Evolutionary conservation across 208 protist species (phyloP), one percentile per base, ranked within the genome.

Genomic region (Acanthamoeba divionensis): DNA sequence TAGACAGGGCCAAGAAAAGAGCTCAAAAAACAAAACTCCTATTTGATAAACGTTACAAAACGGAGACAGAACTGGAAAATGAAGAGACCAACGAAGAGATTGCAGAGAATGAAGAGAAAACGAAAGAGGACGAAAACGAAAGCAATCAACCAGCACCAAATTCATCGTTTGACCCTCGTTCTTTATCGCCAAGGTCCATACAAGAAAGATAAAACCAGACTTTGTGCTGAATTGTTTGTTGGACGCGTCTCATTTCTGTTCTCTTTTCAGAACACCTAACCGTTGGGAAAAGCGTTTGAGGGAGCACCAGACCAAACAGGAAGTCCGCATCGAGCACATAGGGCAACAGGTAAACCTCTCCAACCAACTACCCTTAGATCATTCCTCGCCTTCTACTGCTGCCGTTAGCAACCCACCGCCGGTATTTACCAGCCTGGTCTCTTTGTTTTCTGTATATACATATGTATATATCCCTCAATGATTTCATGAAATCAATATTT

Each of bases 1-100:
- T 75, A 47, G 66, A 75, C n/a, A 38, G 66, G 33, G 66, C 66
- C 36, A 47, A 75, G 66, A 75, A 75, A 47, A 21, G 66, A 26
- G 66, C 66, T 8, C 36, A 54, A 12, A 75, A 24, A 41, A 47
- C 66, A 21, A 75, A 75, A 47, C 29, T 75, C 29, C 41, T 47
- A 38, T 75, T 75, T 24, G 50, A 47, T 47, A 47, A 75, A 36
- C 66, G 66, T 47, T 75, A 75, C 10, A 8, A 47, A 50, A 75
- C 29, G 66, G 26, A n/a, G 9, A 36, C 45, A 38, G 66, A 48
- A 18, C 6, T 41, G n/a, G 21, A 9, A 38, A 26, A 15, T 33
- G 36, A 26, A 38, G 8, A 15, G 18, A 18, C 36, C 31, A 26
- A 75, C 31, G 36, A 10, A 38, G 18, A 2, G 9, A 13, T 7